A percentile compares a stretch with the other conserved stretches of the same genome.
Evolutionary conservation across 305 asterid genomes (phyloP).

Genomic region (Ajuga reptans): DNA sequence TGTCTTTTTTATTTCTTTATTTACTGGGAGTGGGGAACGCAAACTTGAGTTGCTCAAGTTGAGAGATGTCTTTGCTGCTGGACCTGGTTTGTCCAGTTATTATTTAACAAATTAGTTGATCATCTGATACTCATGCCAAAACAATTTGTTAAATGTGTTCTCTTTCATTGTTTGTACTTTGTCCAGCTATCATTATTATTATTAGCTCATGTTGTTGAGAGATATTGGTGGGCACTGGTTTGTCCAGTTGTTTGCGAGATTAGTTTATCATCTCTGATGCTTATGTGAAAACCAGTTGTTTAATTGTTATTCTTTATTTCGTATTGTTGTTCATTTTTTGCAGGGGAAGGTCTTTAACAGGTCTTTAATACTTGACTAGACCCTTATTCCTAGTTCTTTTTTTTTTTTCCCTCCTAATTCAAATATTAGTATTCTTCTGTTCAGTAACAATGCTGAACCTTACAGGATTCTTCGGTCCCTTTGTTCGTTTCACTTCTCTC

Average conservation of each 20-base stretch:
- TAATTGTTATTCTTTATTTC: neutral
- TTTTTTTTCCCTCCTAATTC: neutral
- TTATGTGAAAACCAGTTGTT: neutral
- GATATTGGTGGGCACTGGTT: neutral
- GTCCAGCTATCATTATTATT: no score
- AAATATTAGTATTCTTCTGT: neutral
- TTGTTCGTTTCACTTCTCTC: neutral
- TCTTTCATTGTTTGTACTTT: no score
- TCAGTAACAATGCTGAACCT: neutral
- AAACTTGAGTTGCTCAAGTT: no score
- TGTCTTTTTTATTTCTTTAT: no score
- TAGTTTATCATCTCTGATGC: neutral
- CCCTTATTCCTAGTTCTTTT: neutral
- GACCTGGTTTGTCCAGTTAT: no score
- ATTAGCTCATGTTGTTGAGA: no score
- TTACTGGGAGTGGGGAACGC: no score
- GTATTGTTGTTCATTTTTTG: neutral
- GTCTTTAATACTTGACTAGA: neutral
- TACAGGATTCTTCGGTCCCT: neutral
- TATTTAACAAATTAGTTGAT: no score
- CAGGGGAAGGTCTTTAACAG: neutral
- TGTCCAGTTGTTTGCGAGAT: neutral
- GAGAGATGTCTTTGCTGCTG: no score
- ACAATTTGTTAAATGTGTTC: no score
- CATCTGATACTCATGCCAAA: no score